Evolutionary conservation across 75 land plant species (phyloP).

Genomic region (Pinus taeda): DNA sequence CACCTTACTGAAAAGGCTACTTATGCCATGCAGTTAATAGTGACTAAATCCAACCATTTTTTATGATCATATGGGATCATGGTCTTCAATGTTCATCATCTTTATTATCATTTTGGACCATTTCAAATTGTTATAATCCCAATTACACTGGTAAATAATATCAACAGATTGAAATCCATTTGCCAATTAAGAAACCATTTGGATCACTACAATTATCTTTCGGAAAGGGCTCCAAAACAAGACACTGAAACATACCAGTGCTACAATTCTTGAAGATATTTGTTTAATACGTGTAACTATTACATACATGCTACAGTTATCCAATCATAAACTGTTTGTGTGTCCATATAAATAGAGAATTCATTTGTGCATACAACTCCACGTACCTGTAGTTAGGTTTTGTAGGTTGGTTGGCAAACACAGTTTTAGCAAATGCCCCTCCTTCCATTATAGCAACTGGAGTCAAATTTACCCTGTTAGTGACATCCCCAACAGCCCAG

Average conservation of each 20-base stretch:
- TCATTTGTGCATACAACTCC: not conserved
- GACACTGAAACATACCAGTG: not conserved
- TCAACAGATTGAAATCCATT: no score
- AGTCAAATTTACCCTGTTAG: constrained; percentile 89
- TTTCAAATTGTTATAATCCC: not conserved
- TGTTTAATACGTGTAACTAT: not conserved
- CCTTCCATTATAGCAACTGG: constrained; percentile 99
- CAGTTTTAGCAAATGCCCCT: constrained; percentile 88
- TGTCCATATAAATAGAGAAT: not conserved
- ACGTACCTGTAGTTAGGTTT: constrained; percentile 88
- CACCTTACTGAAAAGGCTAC: not conserved
- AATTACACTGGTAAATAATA: no score
- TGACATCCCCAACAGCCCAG: constrained; percentile 99
- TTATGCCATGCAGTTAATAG: not conserved
- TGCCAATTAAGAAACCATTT: no score
- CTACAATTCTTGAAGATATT: not conserved
- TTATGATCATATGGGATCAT: not conserved
- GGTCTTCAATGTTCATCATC: not conserved
- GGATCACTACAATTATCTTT: no score
- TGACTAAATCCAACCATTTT: not conserved
- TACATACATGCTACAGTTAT: not conserved
- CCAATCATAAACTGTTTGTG: not conserved
- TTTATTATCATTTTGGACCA: not conserved
- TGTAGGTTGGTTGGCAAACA: constrained; percentile 75
- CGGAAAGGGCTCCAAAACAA: not conserved